phyloP scores from a whole-genome alignment of 768 basidiomycete genomes.

The Mycena rosella region DNA sequence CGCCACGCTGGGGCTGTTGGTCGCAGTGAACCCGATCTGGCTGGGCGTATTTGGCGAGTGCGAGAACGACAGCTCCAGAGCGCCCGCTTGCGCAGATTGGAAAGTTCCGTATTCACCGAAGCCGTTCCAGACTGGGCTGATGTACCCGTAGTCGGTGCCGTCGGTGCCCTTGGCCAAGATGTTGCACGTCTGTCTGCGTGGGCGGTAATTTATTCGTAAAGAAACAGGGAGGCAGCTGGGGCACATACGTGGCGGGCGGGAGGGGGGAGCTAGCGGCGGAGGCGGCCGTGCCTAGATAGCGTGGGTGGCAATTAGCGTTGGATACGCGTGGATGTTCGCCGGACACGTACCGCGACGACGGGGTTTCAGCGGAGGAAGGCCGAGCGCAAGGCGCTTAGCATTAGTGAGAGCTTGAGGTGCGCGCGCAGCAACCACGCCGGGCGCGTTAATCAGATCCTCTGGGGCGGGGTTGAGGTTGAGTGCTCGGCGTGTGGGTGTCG shows the following conservation, averaged over 20 bases:
- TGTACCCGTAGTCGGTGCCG: background rate
- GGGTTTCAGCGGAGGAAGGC: background rate
- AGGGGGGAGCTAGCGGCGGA: background rate
- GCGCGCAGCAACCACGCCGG: background rate
- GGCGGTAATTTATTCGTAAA: too few species aligned
- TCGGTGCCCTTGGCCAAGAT: background rate
- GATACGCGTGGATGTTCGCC: too few species aligned
- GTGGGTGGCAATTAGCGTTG: background rate
- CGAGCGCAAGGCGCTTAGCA: background rate
- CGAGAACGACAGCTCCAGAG: background rate
- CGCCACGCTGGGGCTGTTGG: background rate
- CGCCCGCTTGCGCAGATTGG: background rate
- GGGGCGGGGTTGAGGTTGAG: background rate
- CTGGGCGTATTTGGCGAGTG: background rate
- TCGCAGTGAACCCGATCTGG: background rate
- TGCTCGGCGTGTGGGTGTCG: background rate
- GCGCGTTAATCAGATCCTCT: background rate
- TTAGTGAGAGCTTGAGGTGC: background rate
- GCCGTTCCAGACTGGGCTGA: background rate
- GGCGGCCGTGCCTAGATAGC: background rate
- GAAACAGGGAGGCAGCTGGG: background rate
- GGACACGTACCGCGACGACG: background rate
- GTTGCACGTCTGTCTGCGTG: background rate
- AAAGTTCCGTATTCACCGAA: background rate
- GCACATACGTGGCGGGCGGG: background rate